Base-by-base conservation (phyloP, 805 yeast genomes). In the Ogataea henricii region DNA sequence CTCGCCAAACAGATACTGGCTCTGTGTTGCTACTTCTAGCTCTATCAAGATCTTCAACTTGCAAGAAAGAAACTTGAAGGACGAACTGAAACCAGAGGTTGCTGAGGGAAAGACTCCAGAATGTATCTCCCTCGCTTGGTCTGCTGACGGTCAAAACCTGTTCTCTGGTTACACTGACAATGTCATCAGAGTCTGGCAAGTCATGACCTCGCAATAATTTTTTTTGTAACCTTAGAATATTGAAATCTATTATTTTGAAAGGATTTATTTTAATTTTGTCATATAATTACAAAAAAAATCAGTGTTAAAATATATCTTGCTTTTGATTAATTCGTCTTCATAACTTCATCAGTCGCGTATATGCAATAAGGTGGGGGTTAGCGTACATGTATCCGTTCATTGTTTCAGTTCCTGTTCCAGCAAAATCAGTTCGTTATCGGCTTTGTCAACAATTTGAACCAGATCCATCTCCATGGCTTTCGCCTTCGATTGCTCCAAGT, bases 1-100 rank as follows among this genome's bases (percentile, higher is more conserved):
- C 96, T 92, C 98, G 75, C 99, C 99, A 80, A 89, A 89, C 96
- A 91, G 99, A 87, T 94, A 89, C 95, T 94, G 99, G 99, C 87
- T 94, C 76, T 92, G 96, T 74, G 99, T 98, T 79, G 98, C 99
- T 71, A 94, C 99, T 67, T 79, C 97, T 62, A 79, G 96, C 63
- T 94, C 97, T 71, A 89, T 94, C 83, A 92, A 91, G 88, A 85
- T 94, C 83, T 94, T 84, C 89, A 89, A 91, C 86, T 85, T 94
- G 76, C 94, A 90, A 81, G 91, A 87, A 79, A 86, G 95, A 79
- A 79, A 79, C 67, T 81, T 91, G 74, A 87, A 90, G 77, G 98
- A 91, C 71, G 97, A 91, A 82, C 87, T 94, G 78, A 91, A 88
- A 80, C 97, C 98, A 73, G 98, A 94, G 81, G 89, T 89, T 72